phyloP scores from a whole-genome alignment of 2,329 filamentous ascomycete species.

The Fusarium phyllophilum region DNA sequence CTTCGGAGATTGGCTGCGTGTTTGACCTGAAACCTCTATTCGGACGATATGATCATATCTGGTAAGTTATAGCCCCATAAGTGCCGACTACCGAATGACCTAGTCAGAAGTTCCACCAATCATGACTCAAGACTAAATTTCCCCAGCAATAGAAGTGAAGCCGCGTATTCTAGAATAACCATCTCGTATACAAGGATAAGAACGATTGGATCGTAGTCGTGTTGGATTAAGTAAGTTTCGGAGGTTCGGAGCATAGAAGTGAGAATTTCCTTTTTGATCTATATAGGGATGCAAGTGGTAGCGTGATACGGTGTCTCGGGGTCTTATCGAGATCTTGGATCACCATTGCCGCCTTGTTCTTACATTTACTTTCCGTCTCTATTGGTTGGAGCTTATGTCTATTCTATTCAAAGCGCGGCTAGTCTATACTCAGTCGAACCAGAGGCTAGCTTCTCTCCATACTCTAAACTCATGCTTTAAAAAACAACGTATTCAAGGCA shows the following conservation, averaged over 20 bases:
- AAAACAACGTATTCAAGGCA: background rate
- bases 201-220: background rate
- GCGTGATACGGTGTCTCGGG: background rate
- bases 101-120: slow-evolving; percentile 22
- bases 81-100: slow-evolving; percentile 27
- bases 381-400: background rate
- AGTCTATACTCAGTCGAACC: background rate
- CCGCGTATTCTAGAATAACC: slow-evolving; percentile 8
- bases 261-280: background rate
- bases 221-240: background rate
- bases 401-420: fast-evolving
- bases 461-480: background rate
- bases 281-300: background rate
- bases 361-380: background rate
- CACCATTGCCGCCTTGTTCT: background rate
- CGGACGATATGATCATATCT: slow-evolving; percentile 14
- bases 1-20: slow-evolving; percentile 3
- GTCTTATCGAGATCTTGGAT: background rate
- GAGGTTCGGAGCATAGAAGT: background rate
- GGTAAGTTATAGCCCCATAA: slow-evolving; percentile 20
- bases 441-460: fast-evolving
- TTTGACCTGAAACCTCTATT: slow-evolving; percentile 23
- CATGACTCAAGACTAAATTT: background rate
- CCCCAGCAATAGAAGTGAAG: slow-evolving; percentile 26
- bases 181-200: background rate